Evolutionary conservation across 202 grass and related monocot genomes (phyloP), one percentile per base, ranked within the genome.

Genomic region (Hordeum pubiflorum): DNA sequence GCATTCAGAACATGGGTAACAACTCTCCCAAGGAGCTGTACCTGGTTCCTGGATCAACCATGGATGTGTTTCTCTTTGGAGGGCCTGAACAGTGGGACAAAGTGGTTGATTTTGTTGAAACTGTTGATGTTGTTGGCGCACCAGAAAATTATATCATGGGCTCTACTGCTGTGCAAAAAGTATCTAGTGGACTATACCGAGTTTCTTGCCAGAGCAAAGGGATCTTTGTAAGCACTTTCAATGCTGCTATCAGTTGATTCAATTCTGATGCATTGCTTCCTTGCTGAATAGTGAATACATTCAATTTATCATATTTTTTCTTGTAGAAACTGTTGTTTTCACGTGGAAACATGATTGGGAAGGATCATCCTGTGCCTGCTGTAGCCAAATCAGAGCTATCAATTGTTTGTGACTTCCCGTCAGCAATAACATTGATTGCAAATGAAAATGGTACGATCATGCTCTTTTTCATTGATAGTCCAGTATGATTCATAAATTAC

Each of bases 311-410:
- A 15, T 48, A 83, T 24, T 72, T 65, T 74, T 80, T 73, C 21
- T 64, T 64, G 54, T 81, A 97, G 95, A 87, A 92, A 93, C 81
- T 97, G 58, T 72, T 91, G 22, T 94, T 97, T 82, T 93, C 95
- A 55, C 95, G 92, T 70, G 95, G 95, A 84, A 97, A 97, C 85
- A 81, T 97, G 78, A 82, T 92, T 86, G 95, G 95, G 59, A 82
- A 87, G 75, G 84, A 93, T 88, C 95, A 94, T 88, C 86, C 88
- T 56, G 29, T 84, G 66, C 91, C 91, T 62, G 79, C 86, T 63
- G 61, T 94, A 75, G 86, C 86, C 64, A 84, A 81, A 80, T 85
- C 85, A 39, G 77, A 94, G 77, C 80, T 97, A 55, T 7, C 85
- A 71, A 82, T 97, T 87, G 40, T 97, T 70, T 97, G 95, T 84